A percentile compares a stretch with the other conserved stretches of the same genome.
These are phyloP conservation scores for Lophiotrema nucula DNA, from an alignment of 495 filamentous ascomycete genomes.

Conservation along the genomic window DNA sequence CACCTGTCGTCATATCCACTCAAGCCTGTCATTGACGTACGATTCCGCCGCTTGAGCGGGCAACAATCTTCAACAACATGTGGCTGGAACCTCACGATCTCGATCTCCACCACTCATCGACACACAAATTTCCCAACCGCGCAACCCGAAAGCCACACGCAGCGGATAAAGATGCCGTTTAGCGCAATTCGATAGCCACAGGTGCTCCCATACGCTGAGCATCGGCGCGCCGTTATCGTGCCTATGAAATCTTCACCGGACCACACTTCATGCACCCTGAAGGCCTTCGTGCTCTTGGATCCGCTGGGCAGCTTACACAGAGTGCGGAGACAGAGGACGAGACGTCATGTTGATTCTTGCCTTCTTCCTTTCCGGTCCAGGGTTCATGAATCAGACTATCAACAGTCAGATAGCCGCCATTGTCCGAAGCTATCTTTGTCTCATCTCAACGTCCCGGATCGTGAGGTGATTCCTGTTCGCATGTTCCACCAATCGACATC, in stretches of 20 bases:
- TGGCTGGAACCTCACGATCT: slow-evolving; percentile 18
- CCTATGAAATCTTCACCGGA: neutral
- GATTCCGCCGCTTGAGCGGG: neutral
- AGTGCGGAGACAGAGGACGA: too few species aligned
- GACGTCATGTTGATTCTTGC: too few species aligned
- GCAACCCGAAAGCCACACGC: neutral
- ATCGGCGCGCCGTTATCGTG: slow-evolving; percentile 5
- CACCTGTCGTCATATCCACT: neutral
- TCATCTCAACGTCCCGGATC: too few species aligned
- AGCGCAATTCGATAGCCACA: neutral
- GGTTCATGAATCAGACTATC: too few species aligned
- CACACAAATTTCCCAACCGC: neutral
- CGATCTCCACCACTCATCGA: slow-evolving; percentile 4
- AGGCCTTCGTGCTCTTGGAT: too few species aligned
- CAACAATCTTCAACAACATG: neutral
- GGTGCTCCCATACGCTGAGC: neutral
- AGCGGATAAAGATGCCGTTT: neutral
- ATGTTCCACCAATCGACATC: too few species aligned
- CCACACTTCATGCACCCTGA: neutral
- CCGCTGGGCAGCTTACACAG: too few species aligned
- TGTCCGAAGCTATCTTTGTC: too few species aligned
- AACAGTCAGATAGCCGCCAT: too few species aligned
- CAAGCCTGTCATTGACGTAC: neutral
- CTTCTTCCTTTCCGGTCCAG: too few species aligned
- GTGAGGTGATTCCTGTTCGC: too few species aligned